A percentile compares a stretch with the other conserved stretches of the same genome.
Evolutionary conservation across 176 grass and related monocot genomes (phyloP).

Genomic region (Hordeum vulgare): DNA sequence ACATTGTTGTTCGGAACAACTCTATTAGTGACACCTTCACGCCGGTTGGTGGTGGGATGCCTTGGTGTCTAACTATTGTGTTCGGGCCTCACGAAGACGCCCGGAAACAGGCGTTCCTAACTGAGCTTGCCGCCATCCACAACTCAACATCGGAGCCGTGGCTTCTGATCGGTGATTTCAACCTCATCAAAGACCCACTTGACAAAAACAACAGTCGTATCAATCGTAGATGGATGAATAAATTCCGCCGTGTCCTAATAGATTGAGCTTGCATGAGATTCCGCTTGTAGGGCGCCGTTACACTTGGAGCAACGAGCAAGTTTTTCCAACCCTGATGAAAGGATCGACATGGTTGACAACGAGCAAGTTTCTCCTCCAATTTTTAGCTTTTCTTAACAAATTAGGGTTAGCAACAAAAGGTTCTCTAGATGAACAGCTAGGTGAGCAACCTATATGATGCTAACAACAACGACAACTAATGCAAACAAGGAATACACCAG

Average conservation of each 20-base stretch:
- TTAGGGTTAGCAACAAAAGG: no score
- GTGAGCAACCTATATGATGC: no score
- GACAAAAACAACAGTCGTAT: background rate
- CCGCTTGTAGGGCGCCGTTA: background rate
- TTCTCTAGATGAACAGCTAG: no score
- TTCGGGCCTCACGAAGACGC: background rate
- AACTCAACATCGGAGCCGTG: background rate
- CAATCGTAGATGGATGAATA: background rate
- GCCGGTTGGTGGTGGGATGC: no score
- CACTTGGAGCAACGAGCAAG: background rate
- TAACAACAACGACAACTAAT: no score
- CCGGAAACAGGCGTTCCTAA: background rate
- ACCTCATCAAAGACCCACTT: background rate
- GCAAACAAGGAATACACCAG: no score
- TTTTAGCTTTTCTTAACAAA: no score
- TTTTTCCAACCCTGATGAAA: no score
- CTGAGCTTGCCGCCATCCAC: background rate
- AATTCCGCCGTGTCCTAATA: background rate
- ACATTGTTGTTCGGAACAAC: no score
- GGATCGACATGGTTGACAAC: no score
- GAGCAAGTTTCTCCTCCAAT: no score
- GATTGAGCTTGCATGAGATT: background rate
- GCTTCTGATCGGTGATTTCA: background rate
- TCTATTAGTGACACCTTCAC: no score
- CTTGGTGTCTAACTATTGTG: background rate